Evolutionary conservation across 1,284 basidiomycete species (phyloP).

Genomic region (Marasmius tenuissimus): DNA sequence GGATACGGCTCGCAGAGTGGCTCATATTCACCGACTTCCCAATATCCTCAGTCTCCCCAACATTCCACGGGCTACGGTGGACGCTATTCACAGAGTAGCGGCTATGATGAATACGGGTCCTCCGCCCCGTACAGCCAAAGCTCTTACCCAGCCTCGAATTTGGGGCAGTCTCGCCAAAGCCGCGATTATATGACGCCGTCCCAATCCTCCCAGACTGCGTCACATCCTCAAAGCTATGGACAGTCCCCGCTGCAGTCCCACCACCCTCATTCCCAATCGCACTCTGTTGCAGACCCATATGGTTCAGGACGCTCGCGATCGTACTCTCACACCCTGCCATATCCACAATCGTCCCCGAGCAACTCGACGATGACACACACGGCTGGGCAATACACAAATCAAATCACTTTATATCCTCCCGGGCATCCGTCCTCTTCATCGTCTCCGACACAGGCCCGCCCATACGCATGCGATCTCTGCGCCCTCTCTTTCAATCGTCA

Average conservation of each 20-base stretch:
- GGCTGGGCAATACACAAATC: slow-evolving; percentile 21
- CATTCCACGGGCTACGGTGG: neutral
- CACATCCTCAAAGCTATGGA: neutral
- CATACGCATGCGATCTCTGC: slow-evolving; percentile 76
- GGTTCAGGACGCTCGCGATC: slow-evolving; percentile 22
- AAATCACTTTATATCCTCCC: slow-evolving; percentile 31
- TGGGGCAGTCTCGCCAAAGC: slow-evolving; percentile 4
- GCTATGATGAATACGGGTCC: slow-evolving; percentile 6
- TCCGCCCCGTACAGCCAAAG: slow-evolving; percentile 6
- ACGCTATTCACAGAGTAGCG: slow-evolving; percentile 4
- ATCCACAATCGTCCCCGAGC: slow-evolving; percentile 8
- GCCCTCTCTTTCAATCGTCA: slow-evolving; percentile 80
- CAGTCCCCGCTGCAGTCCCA: too few relatives aligned
- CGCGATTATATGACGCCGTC: slow-evolving; percentile 7
- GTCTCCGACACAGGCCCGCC: slow-evolving; percentile 64
- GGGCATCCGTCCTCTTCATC: slow-evolving; percentile 49
- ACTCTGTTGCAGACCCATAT: slow-evolving; percentile 9
- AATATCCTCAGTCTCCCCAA: slow-evolving; percentile 5
- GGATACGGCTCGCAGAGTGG: slow-evolving; percentile 5
- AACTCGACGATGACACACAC: neutral
- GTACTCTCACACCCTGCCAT: slow-evolving; percentile 19
- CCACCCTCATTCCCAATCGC: neutral
- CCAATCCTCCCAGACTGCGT: neutral
- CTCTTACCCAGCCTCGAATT: neutral
- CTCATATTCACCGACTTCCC: slow-evolving; percentile 8